Conservation (phyloP, 768 basidiomycete genomes). For the Termitomyces heimii region DNA sequence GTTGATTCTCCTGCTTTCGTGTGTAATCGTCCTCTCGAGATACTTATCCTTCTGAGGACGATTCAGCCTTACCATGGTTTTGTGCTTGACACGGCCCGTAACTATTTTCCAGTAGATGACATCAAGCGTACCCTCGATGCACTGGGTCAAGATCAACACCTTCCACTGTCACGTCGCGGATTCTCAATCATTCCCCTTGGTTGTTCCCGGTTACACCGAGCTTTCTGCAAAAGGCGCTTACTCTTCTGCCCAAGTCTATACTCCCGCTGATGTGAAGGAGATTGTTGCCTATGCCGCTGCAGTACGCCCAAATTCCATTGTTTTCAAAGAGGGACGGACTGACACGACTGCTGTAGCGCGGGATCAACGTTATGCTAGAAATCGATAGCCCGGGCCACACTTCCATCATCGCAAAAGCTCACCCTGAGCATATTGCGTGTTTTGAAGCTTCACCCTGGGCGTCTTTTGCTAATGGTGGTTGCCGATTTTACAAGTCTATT, state of each 20-base stretch:
- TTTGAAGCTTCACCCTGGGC: conserved; percentile 52
- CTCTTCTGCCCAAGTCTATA: conserved; percentile 47
- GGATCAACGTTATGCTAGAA: conserved; percentile 71
- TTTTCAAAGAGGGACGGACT: neutral
- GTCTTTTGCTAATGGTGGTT: conserved; percentile 46
- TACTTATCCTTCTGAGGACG: neutral
- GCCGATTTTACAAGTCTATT: neutral
- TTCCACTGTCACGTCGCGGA: conserved; percentile 87
- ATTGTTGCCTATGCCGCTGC: conserved; percentile 65
- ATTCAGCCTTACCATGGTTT: conserved; percentile 66
- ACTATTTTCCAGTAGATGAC: conserved; percentile 62
- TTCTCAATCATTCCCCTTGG: conserved; percentile 75
- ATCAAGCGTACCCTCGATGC: conserved; percentile 68
- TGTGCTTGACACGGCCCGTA: conserved; percentile 75
- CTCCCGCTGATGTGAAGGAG: conserved; percentile 44
- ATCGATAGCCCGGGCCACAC: conserved; percentile 88
- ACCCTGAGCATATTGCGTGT: conserved; percentile 78
- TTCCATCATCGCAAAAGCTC: conserved; percentile 51
- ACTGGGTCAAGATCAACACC: conserved; percentile 70
- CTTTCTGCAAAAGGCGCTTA: conserved; percentile 67
- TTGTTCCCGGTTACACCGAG: conserved; percentile 52
- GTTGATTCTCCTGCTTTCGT: conserved; percentile 63
- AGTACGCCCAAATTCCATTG: conserved; percentile 33
- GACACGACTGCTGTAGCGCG: conserved; percentile 35
- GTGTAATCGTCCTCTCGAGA: conserved; percentile 18